Conservation (phyloP, 1,284 basidiomycete genomes). For the Trametes pubescens region DNA sequence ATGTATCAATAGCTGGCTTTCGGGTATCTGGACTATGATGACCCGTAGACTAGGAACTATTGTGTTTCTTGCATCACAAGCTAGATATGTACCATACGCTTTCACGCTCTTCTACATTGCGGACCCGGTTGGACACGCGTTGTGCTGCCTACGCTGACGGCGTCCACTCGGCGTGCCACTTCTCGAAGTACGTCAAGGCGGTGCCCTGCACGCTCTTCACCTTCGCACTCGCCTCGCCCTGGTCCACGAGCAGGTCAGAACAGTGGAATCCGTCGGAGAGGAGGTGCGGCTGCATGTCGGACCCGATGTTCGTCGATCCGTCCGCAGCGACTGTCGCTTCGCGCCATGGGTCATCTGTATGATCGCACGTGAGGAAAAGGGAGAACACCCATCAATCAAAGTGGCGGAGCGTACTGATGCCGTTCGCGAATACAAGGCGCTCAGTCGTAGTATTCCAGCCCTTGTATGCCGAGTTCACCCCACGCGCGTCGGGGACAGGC, state of each 20-base stretch:
- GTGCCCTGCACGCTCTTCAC: constrained; percentile 59
- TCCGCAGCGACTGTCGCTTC: constrained; percentile 70
- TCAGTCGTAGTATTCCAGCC: constrained; percentile 67
- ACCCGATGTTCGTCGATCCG: constrained; percentile 50
- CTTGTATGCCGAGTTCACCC: constrained; percentile 56
- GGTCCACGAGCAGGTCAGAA: constrained; percentile 57
- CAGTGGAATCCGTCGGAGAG: constrained; percentile 69
- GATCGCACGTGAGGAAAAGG: not conserved
- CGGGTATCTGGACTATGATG: not conserved
- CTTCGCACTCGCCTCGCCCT: constrained; percentile 53
- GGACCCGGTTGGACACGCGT: too few relatives aligned
- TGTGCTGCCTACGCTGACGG: constrained; percentile 10
- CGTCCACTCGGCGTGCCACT: constrained; percentile 31
- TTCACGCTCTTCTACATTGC: not conserved
- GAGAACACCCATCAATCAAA: not conserved
- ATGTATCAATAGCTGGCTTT: not conserved
- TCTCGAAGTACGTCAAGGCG: constrained; percentile 40
- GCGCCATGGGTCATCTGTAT: constrained; percentile 70
- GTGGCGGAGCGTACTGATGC: constrained; percentile 55
- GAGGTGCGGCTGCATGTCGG: constrained; percentile 59
- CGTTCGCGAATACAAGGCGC: constrained; percentile 72
- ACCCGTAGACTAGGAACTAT: not conserved
- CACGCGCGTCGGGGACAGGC: constrained; percentile 41
- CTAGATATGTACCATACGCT: not conserved
- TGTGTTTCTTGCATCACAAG: not conserved